Conservation (phyloP, 129 eudicot genomes). For the Dittrichia graveolens region DNA sequence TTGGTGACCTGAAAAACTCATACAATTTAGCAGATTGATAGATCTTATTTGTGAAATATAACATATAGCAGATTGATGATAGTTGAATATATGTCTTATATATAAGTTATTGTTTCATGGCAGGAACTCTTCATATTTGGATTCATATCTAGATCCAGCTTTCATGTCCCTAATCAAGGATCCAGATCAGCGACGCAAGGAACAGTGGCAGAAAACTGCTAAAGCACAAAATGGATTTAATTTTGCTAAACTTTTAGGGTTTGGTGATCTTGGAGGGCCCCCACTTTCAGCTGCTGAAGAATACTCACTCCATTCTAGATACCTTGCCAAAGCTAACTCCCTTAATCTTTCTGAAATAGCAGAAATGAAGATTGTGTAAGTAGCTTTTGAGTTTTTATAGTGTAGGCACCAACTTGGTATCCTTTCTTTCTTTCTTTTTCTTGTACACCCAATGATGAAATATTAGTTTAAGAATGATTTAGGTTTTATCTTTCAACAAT, state of each 20-base stretch:
- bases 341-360: slow-evolving; percentile 93
- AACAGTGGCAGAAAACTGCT: slow-evolving; percentile 83
- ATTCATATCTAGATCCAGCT: slow-evolving; percentile 84
- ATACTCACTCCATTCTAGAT: slow-evolving; percentile 90
- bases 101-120: background rate
- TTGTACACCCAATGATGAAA: background rate
- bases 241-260: slow-evolving; percentile 76
- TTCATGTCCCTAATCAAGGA: slow-evolving; percentile 93
- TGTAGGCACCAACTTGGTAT: background rate
- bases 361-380: slow-evolving; percentile 98
- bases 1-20: slow-evolving; percentile 40
- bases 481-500: no score
- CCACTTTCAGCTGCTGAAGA: slow-evolving; percentile 90
- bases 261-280: slow-evolving; percentile 78
- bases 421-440: background rate
- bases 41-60: background rate
- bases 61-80: slow-evolving; percentile 1
- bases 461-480: no score
- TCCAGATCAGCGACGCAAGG: slow-evolving; percentile 83
- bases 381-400: slow-evolving; percentile 13
- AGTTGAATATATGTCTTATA: no score
- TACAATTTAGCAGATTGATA: slow-evolving; percentile 15
- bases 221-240: slow-evolving; percentile 73
- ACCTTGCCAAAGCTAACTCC: slow-evolving; percentile 94
- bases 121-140: slow-evolving; percentile 85